These are phyloP conservation scores for Neonectria magnoliae DNA, from an alignment of 2,329 filamentous ascomycete genomes.

Conservation along the genomic window DNA sequence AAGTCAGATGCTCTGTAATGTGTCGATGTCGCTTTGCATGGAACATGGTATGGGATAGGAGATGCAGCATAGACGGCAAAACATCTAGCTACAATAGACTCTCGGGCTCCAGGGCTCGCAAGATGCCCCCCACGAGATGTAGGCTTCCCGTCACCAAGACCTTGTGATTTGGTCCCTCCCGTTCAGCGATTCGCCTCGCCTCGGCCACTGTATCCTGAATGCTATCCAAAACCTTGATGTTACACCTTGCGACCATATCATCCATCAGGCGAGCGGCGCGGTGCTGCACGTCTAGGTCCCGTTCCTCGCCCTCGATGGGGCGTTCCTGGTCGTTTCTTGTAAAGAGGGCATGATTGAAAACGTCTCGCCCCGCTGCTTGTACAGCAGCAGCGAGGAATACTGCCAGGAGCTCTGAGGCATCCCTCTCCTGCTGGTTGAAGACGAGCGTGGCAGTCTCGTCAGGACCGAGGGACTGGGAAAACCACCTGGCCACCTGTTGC, in stretches of 20 bases:
- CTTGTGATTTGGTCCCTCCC: constrained; percentile 57
- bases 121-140: constrained; percentile 82
- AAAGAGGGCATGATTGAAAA: constrained; percentile 81
- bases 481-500: constrained; percentile 80
- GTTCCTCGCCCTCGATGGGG: constrained; percentile 49
- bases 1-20: constrained; percentile 54
- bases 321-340: constrained; percentile 72
- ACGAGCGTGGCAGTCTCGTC: constrained; percentile 66
- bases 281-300: constrained; percentile 70
- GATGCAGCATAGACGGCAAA: constrained; percentile 13
- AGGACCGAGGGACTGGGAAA: constrained; percentile 60
- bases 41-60: not conserved
- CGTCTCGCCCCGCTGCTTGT: constrained; percentile 49
- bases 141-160: constrained; percentile 85
- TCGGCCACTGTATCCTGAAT: constrained; percentile 75
- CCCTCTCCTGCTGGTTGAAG: constrained; percentile 93
- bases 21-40: not conserved
- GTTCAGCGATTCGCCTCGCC: constrained; percentile 56
- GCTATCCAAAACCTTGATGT: constrained; percentile 68
- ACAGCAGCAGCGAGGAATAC: constrained; percentile 68
- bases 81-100: constrained; percentile 44
- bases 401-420: constrained; percentile 73
- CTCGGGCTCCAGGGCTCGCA: constrained; percentile 73
- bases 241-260: constrained; percentile 58
- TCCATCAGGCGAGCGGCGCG: constrained; percentile 70